Conservation (phyloP, 495 filamentous ascomycete genomes). For the Talaromyces wortmannii region DNA sequence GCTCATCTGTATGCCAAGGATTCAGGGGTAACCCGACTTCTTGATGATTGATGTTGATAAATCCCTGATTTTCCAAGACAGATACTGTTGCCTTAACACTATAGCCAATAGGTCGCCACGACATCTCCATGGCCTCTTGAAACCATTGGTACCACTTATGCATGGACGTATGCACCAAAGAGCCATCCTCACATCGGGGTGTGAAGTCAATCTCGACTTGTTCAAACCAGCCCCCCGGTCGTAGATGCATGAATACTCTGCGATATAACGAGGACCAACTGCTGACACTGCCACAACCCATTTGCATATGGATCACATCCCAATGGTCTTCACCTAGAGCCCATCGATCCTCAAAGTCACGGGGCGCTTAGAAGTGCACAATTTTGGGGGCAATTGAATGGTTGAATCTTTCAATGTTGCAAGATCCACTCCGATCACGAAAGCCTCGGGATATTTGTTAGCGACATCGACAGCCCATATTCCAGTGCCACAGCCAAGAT, state of each 20-base stretch:
- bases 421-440: slow-evolving; percentile 70
- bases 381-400: slow-evolving; percentile 62
- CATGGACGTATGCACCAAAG: slow-evolving; percentile 41
- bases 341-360: slow-evolving; percentile 79
- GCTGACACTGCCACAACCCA: slow-evolving; percentile 68
- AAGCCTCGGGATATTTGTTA: slow-evolving; percentile 53
- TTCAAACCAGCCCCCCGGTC: slow-evolving; percentile 75
- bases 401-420: slow-evolving; percentile 77
- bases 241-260: slow-evolving; percentile 70
- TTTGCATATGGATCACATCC: slow-evolving; percentile 80
- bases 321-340: slow-evolving; percentile 64
- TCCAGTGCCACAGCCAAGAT: slow-evolving; percentile 82
- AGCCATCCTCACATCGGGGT: slow-evolving; percentile 67
- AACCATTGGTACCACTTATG: slow-evolving; percentile 63
- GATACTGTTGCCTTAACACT: slow-evolving; percentile 51
- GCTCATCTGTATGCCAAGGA: slow-evolving; percentile 65
- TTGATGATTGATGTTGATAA: slow-evolving; percentile 72
- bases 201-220: slow-evolving; percentile 85
- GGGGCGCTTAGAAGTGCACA: slow-evolving; percentile 56
- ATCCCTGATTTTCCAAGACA: slow-evolving; percentile 63
- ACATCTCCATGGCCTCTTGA: slow-evolving; percentile 58
- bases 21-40: slow-evolving; percentile 68
- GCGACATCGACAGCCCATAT: slow-evolving; percentile 89
- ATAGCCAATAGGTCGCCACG: slow-evolving; percentile 60
- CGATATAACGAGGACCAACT: slow-evolving; percentile 72